Conservation (phyloP, 805 yeast genomes). For the Candida wancherniae region DNA sequence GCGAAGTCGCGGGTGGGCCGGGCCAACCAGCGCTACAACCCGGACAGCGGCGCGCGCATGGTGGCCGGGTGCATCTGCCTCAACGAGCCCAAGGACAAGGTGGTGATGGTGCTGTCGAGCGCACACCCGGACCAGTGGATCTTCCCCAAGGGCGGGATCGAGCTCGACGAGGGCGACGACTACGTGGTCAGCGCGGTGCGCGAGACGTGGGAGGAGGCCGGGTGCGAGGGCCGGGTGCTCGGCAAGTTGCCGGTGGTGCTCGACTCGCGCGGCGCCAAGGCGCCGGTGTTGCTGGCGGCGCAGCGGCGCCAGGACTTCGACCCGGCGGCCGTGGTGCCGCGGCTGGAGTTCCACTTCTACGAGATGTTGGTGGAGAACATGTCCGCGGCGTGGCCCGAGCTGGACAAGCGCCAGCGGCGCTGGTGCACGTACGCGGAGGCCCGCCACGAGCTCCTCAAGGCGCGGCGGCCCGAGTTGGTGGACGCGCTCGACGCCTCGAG, state of each 20-base stretch:
- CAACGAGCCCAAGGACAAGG: constrained; percentile 50
- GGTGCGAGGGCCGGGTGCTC: constrained; percentile 64
- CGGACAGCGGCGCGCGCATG: constrained; percentile 65
- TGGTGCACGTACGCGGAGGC: constrained; percentile 78
- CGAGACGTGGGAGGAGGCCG: constrained; percentile 98
- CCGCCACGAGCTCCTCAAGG: constrained; percentile 47
- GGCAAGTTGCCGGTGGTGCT: constrained; percentile 58
- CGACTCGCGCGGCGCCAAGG: constrained; percentile 45
- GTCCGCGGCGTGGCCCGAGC: constrained; percentile 74
- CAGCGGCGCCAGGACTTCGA: constrained; percentile 30
- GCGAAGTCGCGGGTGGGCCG: constrained; percentile 48
- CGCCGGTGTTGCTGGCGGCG: constrained; percentile 30
- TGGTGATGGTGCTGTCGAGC: constrained; percentile 75
- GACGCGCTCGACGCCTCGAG: constrained; percentile 58
- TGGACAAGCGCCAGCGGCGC: constrained; percentile 51
- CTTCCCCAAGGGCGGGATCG: constrained; percentile 94
- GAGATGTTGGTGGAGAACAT: constrained; percentile 63
- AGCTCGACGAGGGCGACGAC: constrained; percentile 64
- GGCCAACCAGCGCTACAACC: constrained; percentile 54
- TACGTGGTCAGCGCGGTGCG: constrained; percentile 58
- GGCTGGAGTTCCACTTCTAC: constrained; percentile 84
- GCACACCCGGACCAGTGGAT: constrained; percentile 74
- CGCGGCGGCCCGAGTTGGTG: constrained; percentile 64
- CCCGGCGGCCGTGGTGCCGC: constrained; percentile 48
- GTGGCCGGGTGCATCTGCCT: constrained; percentile 92